Conservation (phyloP, 2,329 filamentous ascomycete genomes). For the Hortaea sp. region DNA sequence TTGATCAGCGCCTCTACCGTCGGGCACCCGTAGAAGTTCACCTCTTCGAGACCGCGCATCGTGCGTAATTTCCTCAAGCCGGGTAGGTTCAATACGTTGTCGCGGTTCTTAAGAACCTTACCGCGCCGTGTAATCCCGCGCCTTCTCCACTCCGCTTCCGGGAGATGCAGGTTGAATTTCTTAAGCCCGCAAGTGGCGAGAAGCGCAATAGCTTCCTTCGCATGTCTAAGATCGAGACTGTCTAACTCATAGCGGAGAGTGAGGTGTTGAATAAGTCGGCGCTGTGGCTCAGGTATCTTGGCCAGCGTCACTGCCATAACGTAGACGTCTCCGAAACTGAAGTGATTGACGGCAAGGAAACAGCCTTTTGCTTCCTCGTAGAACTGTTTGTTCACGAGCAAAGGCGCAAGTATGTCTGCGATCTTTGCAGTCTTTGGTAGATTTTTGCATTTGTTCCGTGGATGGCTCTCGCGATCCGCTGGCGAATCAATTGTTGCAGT, state of each 20-base stretch:
- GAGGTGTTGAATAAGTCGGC: not conserved
- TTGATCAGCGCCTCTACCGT: not conserved
- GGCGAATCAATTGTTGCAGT: not conserved
- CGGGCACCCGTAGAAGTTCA: not conserved
- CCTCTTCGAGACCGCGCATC: not conserved
- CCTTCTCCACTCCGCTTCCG: not conserved
- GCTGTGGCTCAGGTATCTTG: not conserved
- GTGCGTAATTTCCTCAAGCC: not conserved
- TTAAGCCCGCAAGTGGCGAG: not conserved
- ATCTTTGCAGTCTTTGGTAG: not conserved
- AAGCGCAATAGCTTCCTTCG: not conserved
- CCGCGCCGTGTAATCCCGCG: not conserved
- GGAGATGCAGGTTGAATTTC: not conserved
- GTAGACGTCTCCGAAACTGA: not conserved
- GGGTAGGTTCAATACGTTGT: not conserved
- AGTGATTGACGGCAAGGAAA: not conserved
- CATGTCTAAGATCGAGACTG: too few species aligned
- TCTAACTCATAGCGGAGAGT: not conserved
- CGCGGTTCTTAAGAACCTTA: not conserved
- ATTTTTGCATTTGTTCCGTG: not conserved
- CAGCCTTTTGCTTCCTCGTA: not conserved
- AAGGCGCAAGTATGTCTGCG: not conserved
- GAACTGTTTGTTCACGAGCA: conserved; percentile 1
- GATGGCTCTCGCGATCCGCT: not conserved
- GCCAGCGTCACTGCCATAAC: not conserved